These are phyloP conservation scores for Xylariaceae sp. DNA, from an alignment of 2,329 filamentous ascomycete species.

Conservation along the genomic window DNA sequence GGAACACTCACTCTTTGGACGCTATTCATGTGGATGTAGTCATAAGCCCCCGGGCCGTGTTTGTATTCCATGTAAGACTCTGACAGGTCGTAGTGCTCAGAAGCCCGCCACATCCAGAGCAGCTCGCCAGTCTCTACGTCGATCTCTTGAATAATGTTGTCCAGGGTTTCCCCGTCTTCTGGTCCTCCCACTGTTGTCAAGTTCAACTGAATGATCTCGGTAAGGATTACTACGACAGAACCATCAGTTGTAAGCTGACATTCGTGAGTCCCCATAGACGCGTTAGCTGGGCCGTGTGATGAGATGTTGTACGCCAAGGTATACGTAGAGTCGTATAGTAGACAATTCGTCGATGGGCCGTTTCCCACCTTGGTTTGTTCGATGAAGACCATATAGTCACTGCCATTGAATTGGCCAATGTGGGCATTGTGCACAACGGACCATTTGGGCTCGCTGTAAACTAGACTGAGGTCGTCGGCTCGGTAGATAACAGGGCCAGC, in stretches of 20 bases:
- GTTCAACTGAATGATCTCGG: constrained; percentile 28
- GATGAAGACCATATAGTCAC: constrained; percentile 27
- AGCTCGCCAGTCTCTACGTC: constrained; percentile 27
- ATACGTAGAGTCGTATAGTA: constrained; percentile 36
- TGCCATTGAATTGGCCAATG: constrained; percentile 17
- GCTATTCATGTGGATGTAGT: constrained; percentile 33
- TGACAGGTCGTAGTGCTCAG: constrained; percentile 21
- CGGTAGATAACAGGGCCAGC: constrained; percentile 47
- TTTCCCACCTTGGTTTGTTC: constrained; percentile 6
- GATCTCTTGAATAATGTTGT: constrained; percentile 32
- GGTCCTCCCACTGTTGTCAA: constrained; percentile 23
- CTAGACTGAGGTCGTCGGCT: constrained; percentile 45
- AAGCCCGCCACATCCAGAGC: constrained; percentile 30
- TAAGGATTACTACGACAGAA: constrained; percentile 34
- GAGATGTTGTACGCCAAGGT: constrained; percentile 32
- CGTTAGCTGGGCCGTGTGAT: neutral
- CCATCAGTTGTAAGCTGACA: constrained; percentile 34
- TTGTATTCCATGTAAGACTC: constrained; percentile 25
- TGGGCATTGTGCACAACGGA: constrained; percentile 24
- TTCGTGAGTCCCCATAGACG: constrained; percentile 34
- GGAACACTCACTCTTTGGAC: constrained; percentile 22
- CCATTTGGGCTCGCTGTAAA: constrained; percentile 44
- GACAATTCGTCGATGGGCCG: constrained; percentile 20
- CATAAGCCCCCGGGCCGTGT: constrained; percentile 5
- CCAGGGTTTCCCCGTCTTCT: constrained; percentile 19